Base-by-base conservation (phyloP, 2,329 filamentous ascomycete genomes). In the Fusarium buharicum region DNA sequence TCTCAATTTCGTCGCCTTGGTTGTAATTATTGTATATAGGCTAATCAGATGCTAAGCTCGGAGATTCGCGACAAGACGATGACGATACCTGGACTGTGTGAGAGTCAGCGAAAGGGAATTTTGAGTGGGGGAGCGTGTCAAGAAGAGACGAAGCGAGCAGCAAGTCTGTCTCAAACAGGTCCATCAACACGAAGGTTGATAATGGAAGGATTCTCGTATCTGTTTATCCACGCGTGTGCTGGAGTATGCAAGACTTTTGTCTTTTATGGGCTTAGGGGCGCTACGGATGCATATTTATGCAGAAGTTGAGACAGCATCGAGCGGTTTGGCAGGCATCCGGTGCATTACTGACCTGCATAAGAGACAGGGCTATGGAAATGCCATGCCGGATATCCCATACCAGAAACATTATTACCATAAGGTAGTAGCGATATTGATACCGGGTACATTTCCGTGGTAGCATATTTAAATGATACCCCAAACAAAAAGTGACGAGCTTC, bases 51-150 rank as follows among this genome's bases (percentile, higher is more conserved):
- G 22, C 33, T 37, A 56, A 46, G 50, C 31, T 41, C 52, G 47
- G 48, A 45, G 56, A 61, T 52, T 33, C 41, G 49, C 41, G n/a
- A 43, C 18, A 49, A 43, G 18, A 43, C 18, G 40, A 44, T 27
- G n/a, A 50, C 41, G 27, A 28, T 28, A 28, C 27, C 40, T 44
- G 18, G 34, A 30, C 33, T 52, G 52, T 50, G 18, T 49, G 46
- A 64, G 38, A 38, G 40, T 39, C 30, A 41, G 20, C 24, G 16
- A 40, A 41, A 50, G 46, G 48, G 43, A 45, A 39, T 67, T 47
- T 48, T 43, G 50, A 55, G 53, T 50, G 59, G 55, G 49, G 48
- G 40, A 58, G 44, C 41, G 59, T 63, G 48, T 64, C 64, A 68
- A 63, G 55, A 55, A 50, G 53, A 61, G 39, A 41, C 17, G 40